Conservation (phyloP, 306 rosid species). For the Sesbania bispinosa region DNA sequence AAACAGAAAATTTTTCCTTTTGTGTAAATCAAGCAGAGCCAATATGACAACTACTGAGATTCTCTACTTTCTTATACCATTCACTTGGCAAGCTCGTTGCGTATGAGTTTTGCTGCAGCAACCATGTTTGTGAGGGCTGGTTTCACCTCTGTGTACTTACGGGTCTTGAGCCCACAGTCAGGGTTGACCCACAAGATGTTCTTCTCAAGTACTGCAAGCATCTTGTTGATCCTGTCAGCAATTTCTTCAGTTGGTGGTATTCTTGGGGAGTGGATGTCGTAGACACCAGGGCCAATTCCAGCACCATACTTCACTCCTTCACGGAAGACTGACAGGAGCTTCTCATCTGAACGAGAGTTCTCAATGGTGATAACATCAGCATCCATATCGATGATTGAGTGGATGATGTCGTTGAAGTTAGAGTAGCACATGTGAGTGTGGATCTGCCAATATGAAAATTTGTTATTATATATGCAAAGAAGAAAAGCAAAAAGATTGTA, state of each 20-base stretch:
- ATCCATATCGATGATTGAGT: constrained; percentile 87
- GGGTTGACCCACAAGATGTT: constrained; percentile 96
- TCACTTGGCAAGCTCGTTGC: constrained; percentile 78
- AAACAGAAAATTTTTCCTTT: constrained; percentile 5
- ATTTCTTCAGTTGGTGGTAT: constrained; percentile 89
- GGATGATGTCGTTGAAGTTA: constrained; percentile 92
- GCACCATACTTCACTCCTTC: constrained; percentile 96
- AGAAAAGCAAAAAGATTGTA: not conserved
- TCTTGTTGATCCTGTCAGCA: constrained; percentile 87
- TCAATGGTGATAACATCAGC: constrained; percentile 94
- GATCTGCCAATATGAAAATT: constrained; percentile 47
- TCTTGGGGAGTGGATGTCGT: constrained; percentile 93
- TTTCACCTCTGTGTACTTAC: constrained; percentile 81
- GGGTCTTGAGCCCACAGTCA: constrained; percentile 94
- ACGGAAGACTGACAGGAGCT: constrained; percentile 93
- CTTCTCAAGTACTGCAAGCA: constrained; percentile 94
- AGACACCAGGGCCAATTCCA: constrained; percentile 94
- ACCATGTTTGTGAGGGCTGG: constrained; percentile 83
- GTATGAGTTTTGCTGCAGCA: constrained; percentile 80
- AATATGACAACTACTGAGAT: not conserved
- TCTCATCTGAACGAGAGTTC: constrained; percentile 93
- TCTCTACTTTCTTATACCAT: constrained; percentile 7
- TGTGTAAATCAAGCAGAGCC: constrained; percentile 19
- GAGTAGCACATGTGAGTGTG: constrained; percentile 99
- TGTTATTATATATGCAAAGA: not conserved